Percentiles rank a stretch among this genome's conserved stretches.
These are phyloP conservation scores for Lepidopterella palustris DNA, from an alignment of 495 filamentous ascomycete species.

Conservation along the genomic window DNA sequence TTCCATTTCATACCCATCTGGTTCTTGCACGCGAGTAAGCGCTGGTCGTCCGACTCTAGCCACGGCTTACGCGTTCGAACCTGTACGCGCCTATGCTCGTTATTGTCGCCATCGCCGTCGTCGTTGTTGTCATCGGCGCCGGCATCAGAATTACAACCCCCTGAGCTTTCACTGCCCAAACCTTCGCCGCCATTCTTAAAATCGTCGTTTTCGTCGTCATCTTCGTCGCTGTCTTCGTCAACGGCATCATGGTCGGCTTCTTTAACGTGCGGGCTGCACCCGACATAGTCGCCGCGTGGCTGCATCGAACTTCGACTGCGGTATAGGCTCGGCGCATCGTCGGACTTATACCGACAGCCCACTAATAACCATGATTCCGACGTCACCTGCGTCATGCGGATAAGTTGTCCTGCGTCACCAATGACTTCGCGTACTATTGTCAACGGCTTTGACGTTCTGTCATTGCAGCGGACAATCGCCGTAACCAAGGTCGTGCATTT, in stretches of 20 bases:
- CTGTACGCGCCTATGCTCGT: background rate
- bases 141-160: background rate
- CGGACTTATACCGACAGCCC: background rate
- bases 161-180: background rate
- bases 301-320: background rate
- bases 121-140: background rate
- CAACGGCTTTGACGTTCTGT: background rate
- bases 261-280: background rate
- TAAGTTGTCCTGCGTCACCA: background rate
- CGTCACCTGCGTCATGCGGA: too few relatives aligned
- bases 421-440: background rate
- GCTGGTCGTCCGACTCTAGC: conserved; percentile 1
- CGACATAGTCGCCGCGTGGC: background rate
- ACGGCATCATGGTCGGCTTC: background rate
- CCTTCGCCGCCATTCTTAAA: too few relatives aligned
- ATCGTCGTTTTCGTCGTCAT: background rate
- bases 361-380: background rate
- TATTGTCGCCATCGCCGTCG: background rate
- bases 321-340: background rate
- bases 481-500: background rate
- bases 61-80: background rate
- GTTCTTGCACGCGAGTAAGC: conserved; percentile 2
- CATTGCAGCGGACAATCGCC: background rate
- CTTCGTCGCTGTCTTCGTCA: background rate
- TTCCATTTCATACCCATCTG: conserved; percentile 3